These are phyloP conservation scores for Nicotiana knightiana DNA, from an alignment of 257 asterid species.

Conservation along the genomic window DNA sequence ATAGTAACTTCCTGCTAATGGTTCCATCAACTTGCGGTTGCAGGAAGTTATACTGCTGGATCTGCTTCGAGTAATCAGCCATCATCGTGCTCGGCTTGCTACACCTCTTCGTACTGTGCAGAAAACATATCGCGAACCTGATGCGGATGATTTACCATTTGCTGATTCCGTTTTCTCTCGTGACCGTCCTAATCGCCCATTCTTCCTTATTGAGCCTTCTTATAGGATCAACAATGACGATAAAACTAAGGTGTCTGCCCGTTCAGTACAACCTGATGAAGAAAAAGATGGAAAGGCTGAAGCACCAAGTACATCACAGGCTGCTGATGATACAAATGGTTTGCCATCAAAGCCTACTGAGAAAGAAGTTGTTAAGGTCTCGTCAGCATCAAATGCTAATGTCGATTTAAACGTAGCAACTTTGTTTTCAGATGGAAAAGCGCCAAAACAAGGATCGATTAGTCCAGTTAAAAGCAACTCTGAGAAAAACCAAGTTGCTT, in stretches of 20 bases:
- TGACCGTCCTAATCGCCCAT: constrained; percentile 44
- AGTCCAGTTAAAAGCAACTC: constrained; percentile 13
- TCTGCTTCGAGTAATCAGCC: constrained; percentile 88
- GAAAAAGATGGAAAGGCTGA: constrained; percentile 19
- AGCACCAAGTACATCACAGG: constrained; percentile 6
- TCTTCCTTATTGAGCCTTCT: constrained; percentile 67
- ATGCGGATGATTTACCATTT: constrained; percentile 65
- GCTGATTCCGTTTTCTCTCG: constrained; percentile 48
- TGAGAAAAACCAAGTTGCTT: constrained; percentile 10
- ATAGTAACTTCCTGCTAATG: neutral
- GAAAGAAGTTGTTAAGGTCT: neutral
- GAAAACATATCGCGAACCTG: constrained; percentile 63
- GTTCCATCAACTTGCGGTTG: constrained; percentile 8
- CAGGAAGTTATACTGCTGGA: constrained; percentile 88
- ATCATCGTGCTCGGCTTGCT: constrained; percentile 94
- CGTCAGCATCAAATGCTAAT: constrained; percentile 8
- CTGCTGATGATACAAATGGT: constrained; percentile 11
- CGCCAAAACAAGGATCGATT: neutral
- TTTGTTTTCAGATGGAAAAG: neutral
- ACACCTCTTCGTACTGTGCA: constrained; percentile 97
- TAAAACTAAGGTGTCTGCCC: constrained; percentile 37
- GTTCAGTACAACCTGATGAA: constrained; percentile 35
- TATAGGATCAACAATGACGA: constrained; percentile 75
- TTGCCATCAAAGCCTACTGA: constrained; percentile 6
- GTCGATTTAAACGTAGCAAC: constrained; percentile 3